A percentile compares a stretch with the other conserved stretches of the same genome.
Conservation (phyloP, 139 green algal species). For the Micractinium sp. region DNA sequence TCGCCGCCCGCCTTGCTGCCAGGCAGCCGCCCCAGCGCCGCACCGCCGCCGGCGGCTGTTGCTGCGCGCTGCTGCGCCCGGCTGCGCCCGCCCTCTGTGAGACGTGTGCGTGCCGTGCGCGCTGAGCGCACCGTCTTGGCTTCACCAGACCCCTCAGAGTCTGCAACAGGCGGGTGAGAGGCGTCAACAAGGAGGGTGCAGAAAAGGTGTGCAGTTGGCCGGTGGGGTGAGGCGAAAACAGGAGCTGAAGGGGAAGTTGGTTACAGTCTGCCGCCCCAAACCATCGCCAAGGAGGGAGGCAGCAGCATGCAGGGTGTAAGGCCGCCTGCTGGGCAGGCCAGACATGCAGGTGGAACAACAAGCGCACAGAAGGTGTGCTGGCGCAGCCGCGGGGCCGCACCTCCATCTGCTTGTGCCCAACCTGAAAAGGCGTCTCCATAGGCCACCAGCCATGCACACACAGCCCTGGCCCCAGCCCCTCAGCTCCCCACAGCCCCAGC, state of each 20-base stretch:
- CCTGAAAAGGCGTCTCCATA: too few relatives aligned
- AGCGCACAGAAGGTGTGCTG: too few relatives aligned
- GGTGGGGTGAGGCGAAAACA: not conserved
- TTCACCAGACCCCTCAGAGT: conserved; percentile 12
- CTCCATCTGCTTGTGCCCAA: too few relatives aligned
- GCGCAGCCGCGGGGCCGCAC: too few relatives aligned
- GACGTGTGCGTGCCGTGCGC: conserved; percentile 5
- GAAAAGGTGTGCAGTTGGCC: not conserved
- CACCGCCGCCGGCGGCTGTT: not conserved
- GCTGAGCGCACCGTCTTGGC: not conserved
- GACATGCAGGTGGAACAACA: too few relatives aligned
- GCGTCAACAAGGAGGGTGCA: not conserved
- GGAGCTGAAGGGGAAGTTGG: not conserved
- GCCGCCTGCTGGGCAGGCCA: too few relatives aligned
- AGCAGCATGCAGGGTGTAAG: too few relatives aligned
- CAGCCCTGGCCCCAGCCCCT: too few relatives aligned
- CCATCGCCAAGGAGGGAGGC: too few relatives aligned
- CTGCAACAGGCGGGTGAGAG: not conserved
- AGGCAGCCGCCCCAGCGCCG: not conserved
- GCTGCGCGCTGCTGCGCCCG: not conserved
- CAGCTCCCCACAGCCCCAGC: too few relatives aligned
- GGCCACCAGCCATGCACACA: too few relatives aligned
- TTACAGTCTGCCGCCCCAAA: too few relatives aligned
- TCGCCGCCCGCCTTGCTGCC: conserved; percentile 53
- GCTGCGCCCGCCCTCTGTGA: conserved; percentile 16